Conservation (phyloP, 2,329 filamentous ascomycete species). For the Botryotinia convoluta region DNA sequence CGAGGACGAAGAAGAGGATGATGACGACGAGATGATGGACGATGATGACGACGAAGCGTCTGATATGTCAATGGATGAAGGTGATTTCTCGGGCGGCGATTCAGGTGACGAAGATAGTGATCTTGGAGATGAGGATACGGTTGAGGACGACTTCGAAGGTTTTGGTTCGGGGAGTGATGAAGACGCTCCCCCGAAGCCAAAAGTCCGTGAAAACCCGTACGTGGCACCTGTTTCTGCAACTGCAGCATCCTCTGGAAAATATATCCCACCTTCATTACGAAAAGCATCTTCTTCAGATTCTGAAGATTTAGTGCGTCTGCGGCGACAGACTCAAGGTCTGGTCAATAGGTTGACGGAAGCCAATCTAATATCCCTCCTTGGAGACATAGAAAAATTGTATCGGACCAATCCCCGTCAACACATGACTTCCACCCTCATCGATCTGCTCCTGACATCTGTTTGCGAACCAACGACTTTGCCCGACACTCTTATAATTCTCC, state of each 20-base stretch:
- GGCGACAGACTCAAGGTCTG: constrained; percentile 79
- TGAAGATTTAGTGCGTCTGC: constrained; percentile 66
- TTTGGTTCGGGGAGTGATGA: constrained; percentile 41
- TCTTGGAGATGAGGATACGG: constrained; percentile 40
- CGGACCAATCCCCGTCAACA: constrained; percentile 80
- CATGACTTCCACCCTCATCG: constrained; percentile 76
- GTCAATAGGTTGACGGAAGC: constrained; percentile 92
- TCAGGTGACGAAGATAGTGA: constrained; percentile 31
- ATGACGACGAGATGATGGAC: constrained; percentile 32
- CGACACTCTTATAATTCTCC: constrained; percentile 87
- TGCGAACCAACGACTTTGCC: constrained; percentile 74
- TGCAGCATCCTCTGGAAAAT: constrained; percentile 63
- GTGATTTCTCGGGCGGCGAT: constrained; percentile 36
- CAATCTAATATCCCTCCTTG: constrained; percentile 80
- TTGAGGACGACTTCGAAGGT: constrained; percentile 42
- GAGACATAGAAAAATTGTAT: constrained; percentile 81
- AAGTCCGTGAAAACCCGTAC: constrained; percentile 80
- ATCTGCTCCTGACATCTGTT: constrained; percentile 75
- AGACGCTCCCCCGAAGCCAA: constrained; percentile 41
- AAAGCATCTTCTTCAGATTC: constrained; percentile 60
- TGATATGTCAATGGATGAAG: constrained; percentile 34
- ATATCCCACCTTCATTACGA: constrained; percentile 83
- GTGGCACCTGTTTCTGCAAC: constrained; percentile 61
- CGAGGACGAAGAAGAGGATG: constrained; percentile 24
- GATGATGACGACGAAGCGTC: constrained; percentile 38